Percentiles rank a stretch among this genome's conserved stretches.
phyloP scores from a whole-genome alignment of 1,139 yeast species.

The Lodderomyces metapsilosis region DNA sequence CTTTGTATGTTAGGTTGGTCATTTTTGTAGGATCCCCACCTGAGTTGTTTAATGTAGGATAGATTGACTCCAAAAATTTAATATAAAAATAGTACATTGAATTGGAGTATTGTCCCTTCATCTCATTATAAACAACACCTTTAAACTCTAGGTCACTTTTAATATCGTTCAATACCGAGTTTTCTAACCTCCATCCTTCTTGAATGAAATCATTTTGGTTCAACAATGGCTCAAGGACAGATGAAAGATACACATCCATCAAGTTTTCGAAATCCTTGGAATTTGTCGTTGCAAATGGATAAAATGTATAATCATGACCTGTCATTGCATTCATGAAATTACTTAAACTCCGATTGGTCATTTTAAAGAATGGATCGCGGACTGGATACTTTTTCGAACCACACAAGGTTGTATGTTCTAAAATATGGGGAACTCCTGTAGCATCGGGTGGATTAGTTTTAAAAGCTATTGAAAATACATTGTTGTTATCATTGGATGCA shows the following conservation, averaged over 20 bases:
- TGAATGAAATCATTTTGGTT: constrained; percentile 82
- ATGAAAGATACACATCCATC: constrained; percentile 84
- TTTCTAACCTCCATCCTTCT: constrained; percentile 98
- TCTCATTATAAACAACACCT: constrained; percentile 97
- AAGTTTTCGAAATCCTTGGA: constrained; percentile 75
- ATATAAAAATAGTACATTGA: constrained; percentile 84
- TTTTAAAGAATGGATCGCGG: constrained; percentile 95
- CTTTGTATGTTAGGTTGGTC: constrained; percentile 70
- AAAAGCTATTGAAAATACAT: constrained; percentile 86
- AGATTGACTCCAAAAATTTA: constrained; percentile 79
- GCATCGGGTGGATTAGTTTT: constrained; percentile 92
- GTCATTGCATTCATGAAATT: constrained; percentile 99
- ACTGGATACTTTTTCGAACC: constrained; percentile 91
- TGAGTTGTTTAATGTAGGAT: constrained; percentile 80
- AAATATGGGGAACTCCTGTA: constrained; percentile 93
- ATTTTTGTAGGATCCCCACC: constrained; percentile 93
- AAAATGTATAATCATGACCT: constrained; percentile 92
- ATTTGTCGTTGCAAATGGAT: constrained; percentile 95
- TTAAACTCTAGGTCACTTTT: constrained; percentile 67
- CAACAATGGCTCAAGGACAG: constrained; percentile 80
- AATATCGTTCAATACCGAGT: constrained; percentile 57
- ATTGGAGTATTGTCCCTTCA: constrained; percentile 96
- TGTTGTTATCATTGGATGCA: constrained; percentile 68
- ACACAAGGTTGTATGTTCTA: constrained; percentile 93
- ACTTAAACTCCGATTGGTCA: constrained; percentile 83